A percentile compares a stretch with the other conserved stretches of the same genome.
These are phyloP conservation scores for Reticulascus tulasneorum DNA, from an alignment of 2,329 filamentous ascomycete species.

Conservation along the genomic window DNA sequence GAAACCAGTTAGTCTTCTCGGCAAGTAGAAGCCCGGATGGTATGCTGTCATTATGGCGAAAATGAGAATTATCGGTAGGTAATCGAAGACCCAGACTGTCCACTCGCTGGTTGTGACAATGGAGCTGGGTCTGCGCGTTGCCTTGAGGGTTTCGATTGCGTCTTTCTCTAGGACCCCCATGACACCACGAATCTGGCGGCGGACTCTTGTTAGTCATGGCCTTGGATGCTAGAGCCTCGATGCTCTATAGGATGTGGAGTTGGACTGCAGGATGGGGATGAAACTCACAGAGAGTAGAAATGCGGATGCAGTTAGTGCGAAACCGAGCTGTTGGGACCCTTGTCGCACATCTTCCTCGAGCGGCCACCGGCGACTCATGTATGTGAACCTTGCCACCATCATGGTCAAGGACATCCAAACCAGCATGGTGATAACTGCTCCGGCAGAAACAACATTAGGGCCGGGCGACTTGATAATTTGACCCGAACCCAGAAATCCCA, in stretches of 20 bases:
- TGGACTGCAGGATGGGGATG: neutral
- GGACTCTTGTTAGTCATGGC: too few relatives aligned
- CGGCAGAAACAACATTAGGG: slow-evolving; percentile 1
- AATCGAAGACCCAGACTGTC: slow-evolving; percentile 11
- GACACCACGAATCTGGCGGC: slow-evolving; percentile 9
- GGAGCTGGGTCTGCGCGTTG: neutral
- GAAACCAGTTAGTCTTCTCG: slow-evolving; percentile 6
- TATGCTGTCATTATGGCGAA: slow-evolving; percentile 7
- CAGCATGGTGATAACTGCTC: slow-evolving; percentile 7
- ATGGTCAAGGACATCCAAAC: slow-evolving; percentile 4
- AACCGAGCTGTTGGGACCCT: slow-evolving; percentile 5
- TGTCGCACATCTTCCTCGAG: slow-evolving; percentile 2
- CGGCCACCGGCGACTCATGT: slow-evolving; percentile 6
- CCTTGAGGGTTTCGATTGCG: slow-evolving; percentile 1
- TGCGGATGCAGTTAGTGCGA: slow-evolving; percentile 5
- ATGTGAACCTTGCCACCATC: slow-evolving; percentile 5
- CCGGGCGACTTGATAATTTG: slow-evolving; percentile 5
- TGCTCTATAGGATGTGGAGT: too few relatives aligned
- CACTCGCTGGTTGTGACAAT: slow-evolving; percentile 11
- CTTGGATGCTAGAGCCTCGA: neutral
- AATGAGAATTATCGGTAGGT: slow-evolving; percentile 7
- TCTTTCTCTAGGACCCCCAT: slow-evolving; percentile 9
- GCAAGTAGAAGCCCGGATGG: slow-evolving; percentile 12
- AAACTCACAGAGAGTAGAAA: slow-evolving; percentile 9
- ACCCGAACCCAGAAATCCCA: slow-evolving; percentile 4